phyloP scores from a whole-genome alignment of 2,329 filamentous ascomycete species.

The Stemphylium beticola region DNA sequence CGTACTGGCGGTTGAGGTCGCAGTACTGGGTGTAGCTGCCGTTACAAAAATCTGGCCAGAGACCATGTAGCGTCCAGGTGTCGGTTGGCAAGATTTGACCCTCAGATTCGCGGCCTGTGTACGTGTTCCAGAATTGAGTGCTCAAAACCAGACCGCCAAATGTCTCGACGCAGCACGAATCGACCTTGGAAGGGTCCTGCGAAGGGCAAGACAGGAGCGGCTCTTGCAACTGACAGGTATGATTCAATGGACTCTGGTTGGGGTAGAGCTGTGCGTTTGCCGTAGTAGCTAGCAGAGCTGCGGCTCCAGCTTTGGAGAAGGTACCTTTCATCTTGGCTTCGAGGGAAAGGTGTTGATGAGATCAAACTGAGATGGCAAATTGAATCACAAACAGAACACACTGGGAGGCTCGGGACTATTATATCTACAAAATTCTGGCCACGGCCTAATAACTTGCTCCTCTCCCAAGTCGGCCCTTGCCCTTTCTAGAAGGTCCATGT shows the following conservation, averaged over 20 bases:
- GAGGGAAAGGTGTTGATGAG: neutral
- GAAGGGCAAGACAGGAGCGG: slow-evolving; percentile 44
- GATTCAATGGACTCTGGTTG: slow-evolving; percentile 59
- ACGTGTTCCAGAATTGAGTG: slow-evolving; percentile 70
- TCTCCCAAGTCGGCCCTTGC: slow-evolving; percentile 33
- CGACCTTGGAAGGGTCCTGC: slow-evolving; percentile 50
- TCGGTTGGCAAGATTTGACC: slow-evolving; percentile 65
- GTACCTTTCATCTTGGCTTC: slow-evolving; percentile 30
- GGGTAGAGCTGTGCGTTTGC: slow-evolving; percentile 52
- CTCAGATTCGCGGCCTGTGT: slow-evolving; percentile 64
- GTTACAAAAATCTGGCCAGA: slow-evolving; percentile 52
- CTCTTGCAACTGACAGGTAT: slow-evolving; percentile 60
- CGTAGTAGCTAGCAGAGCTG: slow-evolving; percentile 26
- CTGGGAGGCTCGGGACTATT: neutral
- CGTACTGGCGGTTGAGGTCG: slow-evolving; percentile 69
- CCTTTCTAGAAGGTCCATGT: slow-evolving; percentile 39
- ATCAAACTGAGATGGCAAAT: neutral
- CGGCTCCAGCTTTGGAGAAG: slow-evolving; percentile 20
- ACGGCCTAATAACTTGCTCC: neutral
- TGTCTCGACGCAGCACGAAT: slow-evolving; percentile 70
- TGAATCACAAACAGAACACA: neutral
- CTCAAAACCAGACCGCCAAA: slow-evolving; percentile 67
- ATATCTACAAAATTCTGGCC: slow-evolving; percentile 14
- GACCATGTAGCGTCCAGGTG: slow-evolving; percentile 65
- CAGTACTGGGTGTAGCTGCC: slow-evolving; percentile 72